Percentiles rank a stretch among this genome's conserved stretches.
phyloP scores from a whole-genome alignment of 257 asterid genomes.

The Solanum microdontum region DNA sequence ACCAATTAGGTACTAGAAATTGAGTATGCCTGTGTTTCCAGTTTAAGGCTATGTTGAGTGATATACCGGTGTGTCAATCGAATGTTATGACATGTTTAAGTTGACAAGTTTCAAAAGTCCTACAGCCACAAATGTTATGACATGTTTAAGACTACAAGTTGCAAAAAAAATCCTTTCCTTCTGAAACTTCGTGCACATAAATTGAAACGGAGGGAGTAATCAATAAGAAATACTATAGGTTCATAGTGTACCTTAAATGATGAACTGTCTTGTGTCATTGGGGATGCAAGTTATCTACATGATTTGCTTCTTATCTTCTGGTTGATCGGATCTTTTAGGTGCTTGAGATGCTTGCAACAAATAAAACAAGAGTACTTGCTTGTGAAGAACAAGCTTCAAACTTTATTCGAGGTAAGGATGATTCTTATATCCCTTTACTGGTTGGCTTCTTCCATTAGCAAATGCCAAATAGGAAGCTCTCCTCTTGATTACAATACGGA shows the following conservation, averaged over 20 bases:
- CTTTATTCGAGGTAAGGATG: conserved; percentile 41
- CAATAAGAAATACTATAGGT: neutral
- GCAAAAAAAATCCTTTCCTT: neutral
- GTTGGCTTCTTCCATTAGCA: neutral
- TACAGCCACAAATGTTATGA: neutral
- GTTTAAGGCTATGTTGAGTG: neutral
- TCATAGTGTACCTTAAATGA: neutral
- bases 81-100: neutral
- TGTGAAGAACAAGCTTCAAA: conserved; percentile 59
- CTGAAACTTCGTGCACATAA: neutral
- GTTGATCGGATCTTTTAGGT: conserved; percentile 27
- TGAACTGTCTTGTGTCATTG: neutral
- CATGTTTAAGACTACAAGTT: neutral
- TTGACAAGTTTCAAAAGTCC: neutral
- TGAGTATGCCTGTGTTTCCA: neutral
- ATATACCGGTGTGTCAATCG: neutral
- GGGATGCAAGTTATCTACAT: neutral
- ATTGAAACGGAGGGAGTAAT: neutral
- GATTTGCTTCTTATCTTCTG: neutral
- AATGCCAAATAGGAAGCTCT: neutral
- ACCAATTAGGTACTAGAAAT: neutral
- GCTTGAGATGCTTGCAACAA: conserved; percentile 54
- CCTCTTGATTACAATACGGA: neutral
- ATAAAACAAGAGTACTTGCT: conserved; percentile 66
- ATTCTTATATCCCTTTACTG: neutral